A percentile compares a stretch with the other conserved stretches of the same genome.
Evolutionary conservation across 257 asterid genomes (phyloP).

Genomic region (Lantana camara): DNA sequence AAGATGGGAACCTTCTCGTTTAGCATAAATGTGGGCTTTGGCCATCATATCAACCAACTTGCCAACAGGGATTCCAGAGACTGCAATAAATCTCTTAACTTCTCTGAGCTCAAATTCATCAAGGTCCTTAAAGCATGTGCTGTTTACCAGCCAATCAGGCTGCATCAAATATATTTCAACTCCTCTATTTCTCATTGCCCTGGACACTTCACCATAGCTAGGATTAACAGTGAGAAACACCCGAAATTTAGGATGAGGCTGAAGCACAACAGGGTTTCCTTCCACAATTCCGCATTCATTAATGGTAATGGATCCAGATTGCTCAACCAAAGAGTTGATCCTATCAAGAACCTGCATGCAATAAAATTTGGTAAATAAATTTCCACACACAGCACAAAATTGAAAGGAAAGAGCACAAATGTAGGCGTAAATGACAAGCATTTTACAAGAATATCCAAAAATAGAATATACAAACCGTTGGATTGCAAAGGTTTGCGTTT

Average conservation of each 20-base stretch:
- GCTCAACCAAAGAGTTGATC: slow-evolving; percentile 97
- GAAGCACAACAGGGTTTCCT: slow-evolving; percentile 81
- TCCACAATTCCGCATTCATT: slow-evolving; percentile 93
- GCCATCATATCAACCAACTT: slow-evolving; percentile 81
- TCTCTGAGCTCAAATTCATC: slow-evolving; percentile 70
- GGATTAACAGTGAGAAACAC: slow-evolving; percentile 97
- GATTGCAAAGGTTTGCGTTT: slow-evolving; percentile 98
- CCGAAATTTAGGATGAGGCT: slow-evolving; percentile 87
- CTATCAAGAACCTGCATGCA: slow-evolving; percentile 89
- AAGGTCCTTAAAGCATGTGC: slow-evolving; percentile 26
- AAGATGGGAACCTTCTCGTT: slow-evolving; percentile 61
- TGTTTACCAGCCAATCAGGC: slow-evolving; percentile 60
- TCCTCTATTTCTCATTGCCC: slow-evolving; percentile 99
- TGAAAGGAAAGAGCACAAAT: neutral
- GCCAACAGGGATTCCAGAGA: slow-evolving; percentile 79
- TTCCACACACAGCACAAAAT: slow-evolving; percentile 7
- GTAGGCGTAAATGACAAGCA: neutral
- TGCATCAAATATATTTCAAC: slow-evolving; percentile 87
- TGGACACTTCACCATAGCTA: slow-evolving; percentile 87
- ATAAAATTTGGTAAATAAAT: slow-evolving; percentile 21
- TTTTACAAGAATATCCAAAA: neutral
- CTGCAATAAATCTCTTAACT: slow-evolving; percentile 65
- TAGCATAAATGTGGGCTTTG: slow-evolving; percentile 76
- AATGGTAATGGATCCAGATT: slow-evolving; percentile 89
- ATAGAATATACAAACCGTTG: slow-evolving; percentile 69